A percentile compares a stretch with the other conserved stretches of the same genome.
phyloP scores from a whole-genome alignment of 495 filamentous ascomycete genomes.

The Cercophora samala region DNA sequence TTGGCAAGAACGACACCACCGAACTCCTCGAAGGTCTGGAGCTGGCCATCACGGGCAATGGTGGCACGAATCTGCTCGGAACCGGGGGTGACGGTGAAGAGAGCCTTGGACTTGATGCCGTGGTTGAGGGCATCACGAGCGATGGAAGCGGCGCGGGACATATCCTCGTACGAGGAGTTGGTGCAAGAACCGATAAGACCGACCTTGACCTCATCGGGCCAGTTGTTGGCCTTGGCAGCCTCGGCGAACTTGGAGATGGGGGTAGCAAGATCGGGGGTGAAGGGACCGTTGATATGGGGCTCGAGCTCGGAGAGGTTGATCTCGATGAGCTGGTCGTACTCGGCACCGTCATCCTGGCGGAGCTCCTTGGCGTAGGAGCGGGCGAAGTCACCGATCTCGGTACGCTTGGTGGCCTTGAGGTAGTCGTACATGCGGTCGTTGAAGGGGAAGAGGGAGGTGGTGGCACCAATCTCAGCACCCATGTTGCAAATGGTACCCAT shows the following conservation, averaged over 20 bases:
- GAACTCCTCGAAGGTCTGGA: constrained; percentile 95
- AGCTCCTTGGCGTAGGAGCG: constrained; percentile 82
- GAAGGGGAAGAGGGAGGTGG: constrained; percentile 98
- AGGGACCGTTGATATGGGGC: constrained; percentile 98
- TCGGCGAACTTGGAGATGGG: constrained; percentile 97
- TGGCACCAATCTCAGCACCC: constrained; percentile 88
- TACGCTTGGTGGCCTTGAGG: constrained; percentile 86
- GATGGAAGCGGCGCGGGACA: constrained; percentile 93
- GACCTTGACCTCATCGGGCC: constrained; percentile 97
- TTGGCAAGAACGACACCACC: constrained; percentile 95
- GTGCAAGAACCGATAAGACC: constrained; percentile 98
- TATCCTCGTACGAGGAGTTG: constrained; percentile 99
- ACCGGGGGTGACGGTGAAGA: constrained; percentile 93
- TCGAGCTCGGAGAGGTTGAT: constrained; percentile 93
- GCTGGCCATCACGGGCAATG: constrained; percentile 90
- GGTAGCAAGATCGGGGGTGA: constrained; percentile 98
- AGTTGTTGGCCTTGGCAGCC: constrained; percentile 88
- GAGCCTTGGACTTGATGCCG: constrained; percentile 87
- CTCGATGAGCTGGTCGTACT: constrained; percentile 96
- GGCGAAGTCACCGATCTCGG: constrained; percentile 84
- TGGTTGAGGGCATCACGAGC: constrained; percentile 91
- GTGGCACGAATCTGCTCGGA: constrained; percentile 98
- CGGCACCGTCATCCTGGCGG: constrained; percentile 83
- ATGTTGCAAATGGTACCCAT: constrained; percentile 76
- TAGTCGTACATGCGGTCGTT: constrained; percentile 98